phyloP scores from a whole-genome alignment of 2,329 filamentous ascomycete species.

The Volutella citrinella region DNA sequence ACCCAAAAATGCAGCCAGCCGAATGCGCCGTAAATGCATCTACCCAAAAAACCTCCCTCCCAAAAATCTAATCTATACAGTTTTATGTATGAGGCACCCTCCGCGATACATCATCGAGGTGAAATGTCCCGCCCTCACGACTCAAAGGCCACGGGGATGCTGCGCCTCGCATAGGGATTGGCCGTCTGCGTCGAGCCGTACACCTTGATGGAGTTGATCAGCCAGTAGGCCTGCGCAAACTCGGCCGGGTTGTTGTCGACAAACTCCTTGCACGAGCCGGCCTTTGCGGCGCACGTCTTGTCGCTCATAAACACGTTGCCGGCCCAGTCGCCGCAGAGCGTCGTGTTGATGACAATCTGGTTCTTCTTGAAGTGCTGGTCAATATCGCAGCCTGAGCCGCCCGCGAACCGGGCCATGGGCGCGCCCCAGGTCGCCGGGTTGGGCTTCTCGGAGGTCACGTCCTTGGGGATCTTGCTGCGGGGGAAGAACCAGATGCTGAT shows the following conservation, averaged over 20 bases:
- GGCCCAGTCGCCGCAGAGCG: constrained; percentile 88
- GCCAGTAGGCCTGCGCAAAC: constrained; percentile 75
- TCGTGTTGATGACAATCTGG: constrained; percentile 77
- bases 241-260: constrained; percentile 67
- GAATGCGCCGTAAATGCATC: no score
- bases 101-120: no score
- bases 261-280: constrained; percentile 66
- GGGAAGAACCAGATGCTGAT: constrained; percentile 85
- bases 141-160: no score
- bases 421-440: constrained; percentile 66
- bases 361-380: constrained; percentile 66
- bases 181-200: no score
- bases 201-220: constrained; percentile 68
- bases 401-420: constrained; percentile 66
- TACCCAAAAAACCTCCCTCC: no score
- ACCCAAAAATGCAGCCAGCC: no score
- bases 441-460: constrained; percentile 59
- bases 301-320: constrained; percentile 62
- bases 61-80: no score
- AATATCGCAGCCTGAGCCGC: constrained; percentile 68
- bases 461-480: constrained; percentile 59
- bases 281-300: constrained; percentile 56
- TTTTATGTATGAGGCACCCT: no score
- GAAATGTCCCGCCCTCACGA: no score
- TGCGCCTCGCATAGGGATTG: no score